Base-by-base conservation (phyloP, 139 green algal species). In the Haematococcus lacustris region DNA sequence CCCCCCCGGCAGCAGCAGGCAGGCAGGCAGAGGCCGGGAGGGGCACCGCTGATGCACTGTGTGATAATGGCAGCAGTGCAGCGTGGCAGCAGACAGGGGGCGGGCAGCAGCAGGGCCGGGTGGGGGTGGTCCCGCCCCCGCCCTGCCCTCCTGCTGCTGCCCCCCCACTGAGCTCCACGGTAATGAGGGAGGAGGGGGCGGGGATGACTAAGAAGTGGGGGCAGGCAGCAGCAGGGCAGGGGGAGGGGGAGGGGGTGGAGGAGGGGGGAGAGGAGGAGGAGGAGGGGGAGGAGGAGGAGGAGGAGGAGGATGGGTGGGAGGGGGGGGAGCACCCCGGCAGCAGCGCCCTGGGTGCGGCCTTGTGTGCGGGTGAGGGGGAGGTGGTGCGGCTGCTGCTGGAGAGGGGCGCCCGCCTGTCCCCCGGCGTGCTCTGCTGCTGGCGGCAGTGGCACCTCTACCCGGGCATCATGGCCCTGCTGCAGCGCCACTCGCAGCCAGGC, bases 371-470 rank as follows among this genome's bases (percentile, higher is more conserved):
- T 13, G 59, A 66, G 59, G 59, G 4, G 2, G 59, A 66, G 30
- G 59, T 66, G 59, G 59, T 32, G 59, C 59, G 59, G 21, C 30
- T 66, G 59, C n/a, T 66, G 59, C 59, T 66, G 25, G 59, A 66
- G 59, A n/a, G 59, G 25, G 59, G 59, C 30, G 59, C 59, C 23
- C 59, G 59, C 30, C 7, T 66, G 59, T 38, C n/a, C 3, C 30
- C 32, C 30, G 59, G 30, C 17, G 59, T 39, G 59, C 17, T 66
- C 30, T 32, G 59, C 59, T 66, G 59, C 59, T 66, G 59, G 59
- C 59, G 59, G 59, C 59, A 66, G 30, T 66, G 59, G 59, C 59
- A 66, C 59, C 3, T n/a, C 30, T 66, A 66, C 59, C 59, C 59
- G 3, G 59, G 59, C 59, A 39, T 66, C 30, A 66, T 32, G 23